Evolutionary conservation across 192 early-diverging fungal species (phyloP), one percentile per base, ranked within the genome.

Genomic region (Rhizophagus prolifer): DNA sequence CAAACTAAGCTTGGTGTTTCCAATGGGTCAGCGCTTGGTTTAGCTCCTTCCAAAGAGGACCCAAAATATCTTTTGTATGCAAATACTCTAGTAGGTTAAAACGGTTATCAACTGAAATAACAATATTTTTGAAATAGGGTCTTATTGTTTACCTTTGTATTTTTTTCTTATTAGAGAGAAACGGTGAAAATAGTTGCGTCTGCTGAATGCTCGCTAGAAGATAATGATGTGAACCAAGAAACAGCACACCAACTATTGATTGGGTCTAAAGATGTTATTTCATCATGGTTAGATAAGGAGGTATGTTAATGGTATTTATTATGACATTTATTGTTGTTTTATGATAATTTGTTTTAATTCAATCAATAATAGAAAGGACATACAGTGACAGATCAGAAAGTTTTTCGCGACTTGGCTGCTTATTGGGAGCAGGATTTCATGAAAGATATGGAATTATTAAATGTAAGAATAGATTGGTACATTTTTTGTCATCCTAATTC

Each of bases 371-470:
- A 88, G 84, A 73, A 88, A 72, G 88, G 85, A 50, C 19, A 71
- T 31, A 83, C 89, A 10, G 92, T 99, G 64, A 97, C 91, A 12
- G 96, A 99, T 80, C 96, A 88, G 34, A 89, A 87, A 59, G 82
- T 97, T n/a, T 99, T 96, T 87, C 92, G 95, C 50, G 93, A 98
- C 58, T 87, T 96, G 72, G 92, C 97, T 12, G 92, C 93, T 12
- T 92, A 88, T 85, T 99, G 95, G 95, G 97, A 99, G 82, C 87
- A 90, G 38, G 93, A 95, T 75, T 99, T 92, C 81, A 95, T 98
- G 74, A 84, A 88, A 50, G 96, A 97, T 74, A 96, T 99, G 95
- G 94, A 95, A 76, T 89, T 88, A 25, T 85, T 99, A 50, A 94
- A 94, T 70, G 93, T 95, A 78, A 79, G 74, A 70, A 59, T 21